A percentile compares a stretch with the other conserved stretches of the same genome.
Conservation (phyloP, 1,284 basidiomycete species). For the Peniophora sp. region DNA sequence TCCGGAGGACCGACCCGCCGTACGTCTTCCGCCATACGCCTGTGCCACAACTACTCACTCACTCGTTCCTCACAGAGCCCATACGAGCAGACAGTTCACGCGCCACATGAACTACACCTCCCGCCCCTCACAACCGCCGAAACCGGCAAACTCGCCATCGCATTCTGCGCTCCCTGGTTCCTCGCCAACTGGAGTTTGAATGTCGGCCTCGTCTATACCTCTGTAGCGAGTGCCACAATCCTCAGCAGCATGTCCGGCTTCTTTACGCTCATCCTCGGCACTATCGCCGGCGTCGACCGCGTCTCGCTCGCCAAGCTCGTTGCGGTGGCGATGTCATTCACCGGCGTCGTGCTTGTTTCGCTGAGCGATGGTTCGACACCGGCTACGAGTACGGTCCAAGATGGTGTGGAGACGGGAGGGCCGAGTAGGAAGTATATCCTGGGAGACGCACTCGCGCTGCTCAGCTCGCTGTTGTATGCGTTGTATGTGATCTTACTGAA, state of each 20-base stretch:
- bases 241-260: conserved; percentile 88
- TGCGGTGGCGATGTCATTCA: conserved; percentile 81
- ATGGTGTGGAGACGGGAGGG: background rate
- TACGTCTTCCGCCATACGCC: background rate
- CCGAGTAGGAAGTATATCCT: conserved; percentile 31
- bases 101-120: conserved; percentile 11
- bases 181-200: conserved; percentile 88
- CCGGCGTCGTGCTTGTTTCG: conserved; percentile 83
- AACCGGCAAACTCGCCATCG: conserved; percentile 69
- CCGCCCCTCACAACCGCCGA: conserved; percentile 58
- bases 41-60: no score
- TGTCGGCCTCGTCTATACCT: conserved; percentile 75
- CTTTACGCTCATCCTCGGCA: conserved; percentile 86
- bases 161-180: conserved; percentile 86
- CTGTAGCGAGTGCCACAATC: conserved; percentile 87
- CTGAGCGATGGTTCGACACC: conserved; percentile 53
- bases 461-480: conserved; percentile 85
- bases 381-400: conserved; percentile 7
- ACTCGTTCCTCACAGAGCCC: conserved; percentile 8
- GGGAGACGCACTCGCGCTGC: conserved; percentile 75
- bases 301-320: conserved; percentile 70
- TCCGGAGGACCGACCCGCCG: conserved; percentile 10
- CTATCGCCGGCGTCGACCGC: conserved; percentile 77
- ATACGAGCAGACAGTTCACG: conserved; percentile 6
- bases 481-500: conserved; percentile 92